Base-by-base conservation (phyloP, 2,329 filamentous ascomycete genomes). In the Scedosporium apiospermum region DNA sequence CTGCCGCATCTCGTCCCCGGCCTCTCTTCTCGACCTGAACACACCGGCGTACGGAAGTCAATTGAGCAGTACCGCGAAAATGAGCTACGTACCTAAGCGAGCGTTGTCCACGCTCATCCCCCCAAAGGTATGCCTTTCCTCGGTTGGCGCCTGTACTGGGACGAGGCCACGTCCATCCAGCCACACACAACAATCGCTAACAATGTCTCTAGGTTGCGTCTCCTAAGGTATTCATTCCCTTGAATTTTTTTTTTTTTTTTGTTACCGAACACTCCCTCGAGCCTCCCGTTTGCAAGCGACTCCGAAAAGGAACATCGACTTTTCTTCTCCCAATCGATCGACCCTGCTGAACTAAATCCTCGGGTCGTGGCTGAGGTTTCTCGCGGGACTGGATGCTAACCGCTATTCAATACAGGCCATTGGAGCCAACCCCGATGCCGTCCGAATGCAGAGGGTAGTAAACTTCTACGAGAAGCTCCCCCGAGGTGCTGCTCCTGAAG, bases 401-500 rank as follows among this genome's bases (percentile, higher is more conserved):
- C 53, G 49, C n/a, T 21, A 55, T 61, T n/a, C 65, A 65, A 64
- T 55, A 69, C 76, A 98, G 95, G 93, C 90, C 71, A 92, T 99
- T 75, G 93, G 95, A 74, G 89, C 90, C 75, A 92, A 93, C 70
- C 91, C 93, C 75, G 93, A 98, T 87, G 95, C 95, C 75, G 86
- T 92, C 74, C 91, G 93, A 77, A 98, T 99, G 95, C 90, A 96
- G 78, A 90, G 93, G 73, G 92, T 99, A 71, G 93, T 98, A 78
- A 91, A 85, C 82, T 98, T 99, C 86, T 99, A 99, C 86, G 91
- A 96, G 83, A 96, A 93, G 80, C 91, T 99, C 65, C 95, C 96
- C 75, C 91, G 93, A 74, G 96, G 95, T 71, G 78, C 90, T 70
- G 93, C 93, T 72, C 93, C 95, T 72, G 87, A 91, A 77, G 77